Evolutionary conservation across 2,329 filamentous ascomycete species (phyloP).

Genomic region (Colletotrichum abscissum): DNA sequence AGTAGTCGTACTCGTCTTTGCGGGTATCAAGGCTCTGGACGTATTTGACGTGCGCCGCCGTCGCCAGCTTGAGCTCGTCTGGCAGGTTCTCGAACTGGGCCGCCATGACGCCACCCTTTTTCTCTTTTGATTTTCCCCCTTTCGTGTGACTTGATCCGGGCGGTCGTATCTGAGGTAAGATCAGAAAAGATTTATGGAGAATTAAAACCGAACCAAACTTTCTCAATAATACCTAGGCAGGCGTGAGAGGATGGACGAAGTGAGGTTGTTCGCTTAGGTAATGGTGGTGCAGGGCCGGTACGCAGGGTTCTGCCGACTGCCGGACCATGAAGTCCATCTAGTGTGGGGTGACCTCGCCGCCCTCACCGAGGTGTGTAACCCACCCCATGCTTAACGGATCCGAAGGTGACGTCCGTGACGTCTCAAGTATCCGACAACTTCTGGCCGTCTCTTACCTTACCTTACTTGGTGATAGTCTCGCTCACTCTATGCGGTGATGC

Average conservation of each 20-base stretch:
- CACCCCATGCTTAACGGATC: background rate
- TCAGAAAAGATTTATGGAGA: background rate
- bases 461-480: background rate
- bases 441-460: too few species aligned
- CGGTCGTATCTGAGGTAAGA: too few species aligned
- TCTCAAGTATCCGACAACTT: background rate
- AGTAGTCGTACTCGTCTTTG: conserved; percentile 96
- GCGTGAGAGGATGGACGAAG: background rate
- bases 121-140: too few species aligned
- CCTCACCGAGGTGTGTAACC: background rate
- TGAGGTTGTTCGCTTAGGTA: conserved; percentile 35
- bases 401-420: background rate
- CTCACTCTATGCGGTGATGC: background rate
- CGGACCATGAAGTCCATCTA: background rate
- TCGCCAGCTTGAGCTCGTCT: conserved; percentile 58
- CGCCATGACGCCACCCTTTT: conserved; percentile 43
- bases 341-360: background rate
- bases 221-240: background rate
- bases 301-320: conserved; percentile 28
- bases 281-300: background rate
- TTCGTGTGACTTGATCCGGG: too few species aligned
- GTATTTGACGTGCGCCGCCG: conserved; percentile 83
- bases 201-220: background rate
- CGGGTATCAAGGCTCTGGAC: conserved; percentile 92
- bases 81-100: conserved; percentile 47